These are phyloP conservation scores for Erodium chrysanthum DNA, from an alignment of 441 rosid genomes.

Conservation along the genomic window DNA sequence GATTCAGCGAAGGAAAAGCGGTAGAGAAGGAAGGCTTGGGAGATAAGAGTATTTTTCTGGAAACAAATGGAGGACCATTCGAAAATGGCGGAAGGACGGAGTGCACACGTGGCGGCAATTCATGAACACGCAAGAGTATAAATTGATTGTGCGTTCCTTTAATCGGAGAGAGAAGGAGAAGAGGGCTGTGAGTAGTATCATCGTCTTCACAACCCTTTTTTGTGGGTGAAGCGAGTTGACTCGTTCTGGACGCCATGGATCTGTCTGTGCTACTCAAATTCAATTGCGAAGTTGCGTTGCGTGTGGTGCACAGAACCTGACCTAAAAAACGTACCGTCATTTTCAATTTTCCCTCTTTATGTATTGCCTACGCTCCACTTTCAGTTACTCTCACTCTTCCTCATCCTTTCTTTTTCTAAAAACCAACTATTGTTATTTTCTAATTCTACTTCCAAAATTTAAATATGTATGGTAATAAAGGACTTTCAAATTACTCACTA, in stretches of 20 bases:
- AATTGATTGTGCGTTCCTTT: too few species aligned
- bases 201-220: background rate
- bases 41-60: constrained; percentile 14
- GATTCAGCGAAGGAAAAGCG: background rate
- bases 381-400: too few species aligned
- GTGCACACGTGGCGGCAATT: background rate
- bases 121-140: background rate
- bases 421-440: too few species aligned
- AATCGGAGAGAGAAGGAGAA: background rate
- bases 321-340: too few species aligned
- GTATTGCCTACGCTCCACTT: too few species aligned
- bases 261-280: background rate
- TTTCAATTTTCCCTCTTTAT: too few species aligned
- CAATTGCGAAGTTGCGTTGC: background rate
- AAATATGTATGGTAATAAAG: too few species aligned
- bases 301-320: too few species aligned
- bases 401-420: too few species aligned
- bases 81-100: constrained; percentile 21
- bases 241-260: background rate
- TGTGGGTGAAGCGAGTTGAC: background rate
- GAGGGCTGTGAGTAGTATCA: background rate
- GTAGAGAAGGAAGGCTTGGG: background rate
- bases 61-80: background rate
- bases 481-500: too few species aligned
- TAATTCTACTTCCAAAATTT: too few species aligned